phyloP scores from a whole-genome alignment of 163 green algal genomes.

The Prototheca cutis region DNA sequence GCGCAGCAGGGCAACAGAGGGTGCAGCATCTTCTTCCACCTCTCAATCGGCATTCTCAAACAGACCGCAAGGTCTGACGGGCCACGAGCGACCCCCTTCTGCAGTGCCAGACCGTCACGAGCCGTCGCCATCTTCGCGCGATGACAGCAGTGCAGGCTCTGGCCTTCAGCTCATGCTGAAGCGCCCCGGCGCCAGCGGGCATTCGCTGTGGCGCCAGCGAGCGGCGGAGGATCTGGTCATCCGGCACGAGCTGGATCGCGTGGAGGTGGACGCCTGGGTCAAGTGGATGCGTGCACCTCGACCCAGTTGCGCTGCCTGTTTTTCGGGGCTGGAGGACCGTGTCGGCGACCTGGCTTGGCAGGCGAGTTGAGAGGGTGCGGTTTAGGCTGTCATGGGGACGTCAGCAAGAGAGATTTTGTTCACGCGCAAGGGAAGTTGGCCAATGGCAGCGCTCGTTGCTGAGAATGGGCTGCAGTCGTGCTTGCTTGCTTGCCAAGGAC shows the following conservation, averaged over 20 bases:
- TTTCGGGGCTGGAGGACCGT: neutral
- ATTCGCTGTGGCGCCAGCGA: neutral
- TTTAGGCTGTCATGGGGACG: neutral
- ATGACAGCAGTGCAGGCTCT: too few relatives aligned
- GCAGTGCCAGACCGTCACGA: neutral
- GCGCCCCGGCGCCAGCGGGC: neutral
- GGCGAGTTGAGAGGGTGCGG: neutral
- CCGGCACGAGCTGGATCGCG: neutral
- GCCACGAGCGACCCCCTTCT: neutral
- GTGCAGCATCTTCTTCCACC: too few relatives aligned
- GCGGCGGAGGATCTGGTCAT: neutral
- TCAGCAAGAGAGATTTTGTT: too few relatives aligned
- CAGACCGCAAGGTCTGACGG: neutral
- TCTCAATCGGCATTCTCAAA: neutral
- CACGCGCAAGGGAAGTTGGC: neutral
- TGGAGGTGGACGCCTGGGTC: neutral
- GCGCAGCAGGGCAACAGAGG: too few relatives aligned
- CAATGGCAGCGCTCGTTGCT: neutral
- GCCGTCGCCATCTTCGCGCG: neutral
- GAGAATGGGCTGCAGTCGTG: neutral
- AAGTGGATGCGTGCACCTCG: neutral
- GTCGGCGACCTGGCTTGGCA: neutral
- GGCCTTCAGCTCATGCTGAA: neutral
- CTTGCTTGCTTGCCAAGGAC: neutral
- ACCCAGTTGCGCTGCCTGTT: neutral